Base-by-base conservation (phyloP, 331 rosid genomes). In the Pyracantha coccinea region DNA sequence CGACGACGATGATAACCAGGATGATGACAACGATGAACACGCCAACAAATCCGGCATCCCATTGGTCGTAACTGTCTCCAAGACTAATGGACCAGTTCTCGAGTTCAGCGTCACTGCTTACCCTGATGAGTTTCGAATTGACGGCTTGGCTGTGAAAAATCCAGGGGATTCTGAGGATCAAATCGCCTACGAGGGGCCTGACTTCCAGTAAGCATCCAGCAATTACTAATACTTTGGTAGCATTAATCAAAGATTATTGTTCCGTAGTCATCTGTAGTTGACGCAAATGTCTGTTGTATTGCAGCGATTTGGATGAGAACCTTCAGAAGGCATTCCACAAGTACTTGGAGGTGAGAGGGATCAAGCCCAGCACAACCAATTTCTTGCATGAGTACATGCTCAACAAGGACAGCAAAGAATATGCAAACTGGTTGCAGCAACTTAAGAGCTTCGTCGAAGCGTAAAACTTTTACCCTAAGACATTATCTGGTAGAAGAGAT, bases 361-460 rank as follows among this genome's bases (percentile, higher is more conserved):
- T 94, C 80, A 92, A 84, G 71, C 93, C 97, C 7, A 87, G 91
- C 88, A 86, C 97, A 65, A 85, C 90, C 44, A 85, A 86, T 71
- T 91, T 90, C 85, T 80, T 94, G 87, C 98, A 94, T n/a, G 95
- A 90, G 92, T 94, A 90, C 88, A 91, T 94, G 99, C 88, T 88
- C 87, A 86, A 88, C 89, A 94, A 92, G 75, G 96, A 94, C 73
- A 85, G 95, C 68, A 92, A 68, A 74, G 99, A 94, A 77, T 86
- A 86, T 82, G 80, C 86, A 82, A 68, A 74, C 33, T 92, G 99
- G 99, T 61, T 92, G 89, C 78, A 85, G 28, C 92, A 90, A 80
- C 84, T 94, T 78, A 84, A 87, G 86, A 77, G 61, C 33, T 94
- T 94, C 27, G 61, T 94, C 60, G 86, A 87, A 74, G 91, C 88